Evolutionary conservation across 768 basidiomycete species (phyloP).

Genomic region (Leccinum subgranulosum): DNA sequence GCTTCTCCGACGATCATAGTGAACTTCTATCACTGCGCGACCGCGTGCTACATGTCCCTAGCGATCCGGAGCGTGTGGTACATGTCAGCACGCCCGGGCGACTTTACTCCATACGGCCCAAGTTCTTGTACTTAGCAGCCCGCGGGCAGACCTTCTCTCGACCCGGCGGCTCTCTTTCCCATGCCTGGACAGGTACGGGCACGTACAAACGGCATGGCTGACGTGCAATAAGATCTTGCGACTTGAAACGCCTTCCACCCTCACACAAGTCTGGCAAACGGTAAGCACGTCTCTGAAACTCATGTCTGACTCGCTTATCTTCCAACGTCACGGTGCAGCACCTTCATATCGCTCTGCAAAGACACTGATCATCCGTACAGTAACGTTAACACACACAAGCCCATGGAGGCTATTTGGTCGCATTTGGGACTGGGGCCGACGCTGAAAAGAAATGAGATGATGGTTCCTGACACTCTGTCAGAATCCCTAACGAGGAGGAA

Average conservation of each 20-base stretch:
- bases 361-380: neutral
- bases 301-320: constrained; percentile 14
- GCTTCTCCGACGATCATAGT: neutral
- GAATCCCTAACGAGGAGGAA: neutral
- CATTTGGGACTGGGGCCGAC: neutral
- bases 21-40: neutral
- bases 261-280: too few relatives aligned
- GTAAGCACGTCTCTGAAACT: constrained; percentile 1
- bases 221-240: neutral
- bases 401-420: neutral
- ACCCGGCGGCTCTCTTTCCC: neutral
- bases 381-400: neutral
- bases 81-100: neutral
- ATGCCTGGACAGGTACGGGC: neutral
- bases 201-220: neutral
- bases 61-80: neutral
- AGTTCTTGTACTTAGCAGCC: neutral
- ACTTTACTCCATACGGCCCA: neutral
- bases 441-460: neutral
- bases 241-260: constrained; percentile 15
- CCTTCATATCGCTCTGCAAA: neutral
- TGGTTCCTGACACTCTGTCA: neutral
- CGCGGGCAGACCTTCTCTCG: neutral
- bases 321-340: constrained; percentile 13
- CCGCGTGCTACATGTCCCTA: neutral